Percentiles rank a stretch among this genome's conserved stretches.
These are phyloP conservation scores for Dryas alaskensis DNA, from an alignment of 306 rosid genomes.

Conservation along the genomic window DNA sequence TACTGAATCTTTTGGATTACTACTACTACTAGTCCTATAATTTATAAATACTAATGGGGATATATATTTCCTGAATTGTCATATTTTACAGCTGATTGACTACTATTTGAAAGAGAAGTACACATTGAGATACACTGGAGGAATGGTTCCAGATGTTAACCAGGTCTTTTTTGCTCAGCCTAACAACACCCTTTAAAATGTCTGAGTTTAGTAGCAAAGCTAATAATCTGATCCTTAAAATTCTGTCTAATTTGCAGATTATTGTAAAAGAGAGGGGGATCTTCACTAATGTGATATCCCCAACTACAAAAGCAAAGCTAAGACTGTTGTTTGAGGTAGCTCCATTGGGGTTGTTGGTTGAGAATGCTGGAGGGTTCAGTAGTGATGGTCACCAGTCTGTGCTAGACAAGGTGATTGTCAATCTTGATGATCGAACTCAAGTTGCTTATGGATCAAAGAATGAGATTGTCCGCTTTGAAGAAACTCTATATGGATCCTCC, in stretches of 20 bases:
- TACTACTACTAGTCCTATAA: not conserved
- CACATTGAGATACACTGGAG: constrained; percentile 97
- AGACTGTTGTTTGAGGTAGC: constrained; percentile 96
- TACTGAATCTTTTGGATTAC: not conserved
- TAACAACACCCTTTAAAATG: not conserved
- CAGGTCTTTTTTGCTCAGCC: constrained; percentile 52
- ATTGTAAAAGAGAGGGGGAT: constrained; percentile 94
- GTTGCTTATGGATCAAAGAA: constrained; percentile 95
- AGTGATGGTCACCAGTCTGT: constrained; percentile 84
- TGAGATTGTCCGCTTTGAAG: constrained; percentile 92
- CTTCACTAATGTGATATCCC: constrained; percentile 89
- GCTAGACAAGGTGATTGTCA: constrained; percentile 71
- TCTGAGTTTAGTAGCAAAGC: not conserved
- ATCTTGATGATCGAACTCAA: constrained; percentile 86
- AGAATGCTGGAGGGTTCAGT: constrained; percentile 95
- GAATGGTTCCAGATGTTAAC: constrained; percentile 99
- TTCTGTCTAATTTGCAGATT: constrained; percentile 41
- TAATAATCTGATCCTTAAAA: not conserved
- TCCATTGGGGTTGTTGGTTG: constrained; percentile 82
- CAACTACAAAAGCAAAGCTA: constrained; percentile 87
- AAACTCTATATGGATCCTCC: constrained; percentile 90
- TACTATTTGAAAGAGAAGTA: constrained; percentile 81
- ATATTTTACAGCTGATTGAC: constrained; percentile 60
- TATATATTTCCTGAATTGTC: constrained; percentile 29
- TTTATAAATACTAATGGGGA: not conserved